Evolutionary conservation across 1,139 yeast species (phyloP), one percentile per base, ranked within the genome.

Genomic region (Schizosaccharomyces versatilis): DNA sequence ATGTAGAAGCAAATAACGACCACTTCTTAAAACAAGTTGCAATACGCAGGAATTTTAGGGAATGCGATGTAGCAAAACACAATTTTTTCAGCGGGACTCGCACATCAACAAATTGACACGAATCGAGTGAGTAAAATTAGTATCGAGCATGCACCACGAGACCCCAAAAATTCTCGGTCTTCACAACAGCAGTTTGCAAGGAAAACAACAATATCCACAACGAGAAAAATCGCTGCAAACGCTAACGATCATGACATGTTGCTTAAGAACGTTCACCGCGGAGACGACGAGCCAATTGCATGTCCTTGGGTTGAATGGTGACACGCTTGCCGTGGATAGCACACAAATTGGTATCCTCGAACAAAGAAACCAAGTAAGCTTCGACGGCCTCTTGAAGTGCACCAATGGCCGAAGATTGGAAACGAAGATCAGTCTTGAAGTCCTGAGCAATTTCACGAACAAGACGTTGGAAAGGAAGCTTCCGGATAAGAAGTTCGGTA

Each of bases 241-340:
- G 32, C 2, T 3, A 24, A 24, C 32, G 32, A 15, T 14, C 17
- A 15, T 40, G 32, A 24, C 32, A 24, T 3, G 32, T 24, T 24
- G 32, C 32, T 49, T 52, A 52, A 17, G 54, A 15, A 24, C 54
- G 54, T n/a, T 52, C 63, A 10, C 95, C 96, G 60, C 96, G 74
- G 54, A 88, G 79, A 64, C 96, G 73, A 66, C 96, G 75, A 1
- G 96, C 96, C 62, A 88, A 71, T 63, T 85, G 95, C 60, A 88
- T 81, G 65, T 88, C 97, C 66, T 83, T 84, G 63, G 83, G 88
- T 95, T 84, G 85, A 38, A 88, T 83, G 0, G 97, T 88, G 19
- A 88, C 95, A 60, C 97, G 72, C 65, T 84, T 85, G 1, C 95
- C 96, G 66, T 88, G 96, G 42, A 85, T 72, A 3, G 96, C 95